phyloP scores from a whole-genome alignment of 2,329 filamentous ascomycete species.

The Knufia petricola region DNA sequence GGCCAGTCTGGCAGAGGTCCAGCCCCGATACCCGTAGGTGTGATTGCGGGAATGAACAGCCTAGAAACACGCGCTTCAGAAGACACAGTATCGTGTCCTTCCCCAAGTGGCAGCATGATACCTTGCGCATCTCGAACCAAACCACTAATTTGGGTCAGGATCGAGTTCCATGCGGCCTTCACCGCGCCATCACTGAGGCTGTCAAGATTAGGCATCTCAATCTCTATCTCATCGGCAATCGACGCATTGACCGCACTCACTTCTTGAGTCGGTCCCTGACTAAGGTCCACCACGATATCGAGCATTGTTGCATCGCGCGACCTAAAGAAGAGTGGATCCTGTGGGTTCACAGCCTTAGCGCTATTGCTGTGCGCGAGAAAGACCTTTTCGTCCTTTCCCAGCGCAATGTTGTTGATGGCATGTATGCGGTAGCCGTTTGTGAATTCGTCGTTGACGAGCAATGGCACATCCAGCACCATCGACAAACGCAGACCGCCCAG shows the following conservation, averaged over 20 bases:
- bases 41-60: conserved; percentile 38
- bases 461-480: conserved; percentile 39
- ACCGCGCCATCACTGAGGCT: conserved; percentile 16
- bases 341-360: conserved; percentile 52
- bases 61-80: conserved; percentile 21
- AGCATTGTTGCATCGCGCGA: conserved; percentile 63
- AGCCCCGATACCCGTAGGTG: conserved; percentile 46
- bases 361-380: conserved; percentile 69
- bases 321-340: conserved; percentile 75
- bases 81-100: conserved; percentile 23
- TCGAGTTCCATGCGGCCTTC: conserved; percentile 21
- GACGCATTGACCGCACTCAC: conserved; percentile 1
- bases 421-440: conserved; percentile 49
- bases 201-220: conserved; percentile 12
- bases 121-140: conserved; percentile 13
- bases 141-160: conserved; percentile 22
- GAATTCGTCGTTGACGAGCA: conserved; percentile 21
- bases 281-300: conserved; percentile 60
- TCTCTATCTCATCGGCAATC: conserved; percentile 5
- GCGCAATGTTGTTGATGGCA: conserved; percentile 66
- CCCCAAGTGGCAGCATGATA: not conserved
- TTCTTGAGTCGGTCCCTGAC: conserved; percentile 8
- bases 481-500: conserved; percentile 49
- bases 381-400: conserved; percentile 82
- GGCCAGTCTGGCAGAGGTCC: conserved; percentile 58